phyloP scores from a whole-genome alignment of 2,329 filamentous ascomycete species.

The Aureobasidium sp. region DNA sequence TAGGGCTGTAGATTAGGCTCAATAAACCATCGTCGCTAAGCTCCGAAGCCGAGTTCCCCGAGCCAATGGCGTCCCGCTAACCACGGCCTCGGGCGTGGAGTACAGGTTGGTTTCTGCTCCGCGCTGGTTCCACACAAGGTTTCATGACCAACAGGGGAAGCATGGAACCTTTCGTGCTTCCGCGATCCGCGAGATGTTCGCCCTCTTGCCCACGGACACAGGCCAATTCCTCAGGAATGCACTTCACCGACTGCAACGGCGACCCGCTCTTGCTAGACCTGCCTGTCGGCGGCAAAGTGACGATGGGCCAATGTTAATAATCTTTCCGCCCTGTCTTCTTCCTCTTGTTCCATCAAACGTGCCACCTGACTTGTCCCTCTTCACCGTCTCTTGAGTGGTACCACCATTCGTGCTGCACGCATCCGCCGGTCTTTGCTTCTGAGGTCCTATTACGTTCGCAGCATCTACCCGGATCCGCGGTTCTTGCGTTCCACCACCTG shows the following conservation, averaged over 20 bases:
- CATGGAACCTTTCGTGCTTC: slow-evolving; percentile 14
- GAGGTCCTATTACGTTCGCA: slow-evolving; percentile 4
- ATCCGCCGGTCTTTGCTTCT: slow-evolving; percentile 5
- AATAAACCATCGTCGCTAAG: not conserved
- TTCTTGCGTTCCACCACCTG: not conserved
- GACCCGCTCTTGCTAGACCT: slow-evolving; percentile 7
- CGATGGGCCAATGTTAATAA: not conserved
- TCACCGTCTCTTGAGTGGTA: slow-evolving; percentile 9
- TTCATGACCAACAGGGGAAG: slow-evolving; percentile 16
- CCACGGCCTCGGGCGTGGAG: slow-evolving; percentile 6
- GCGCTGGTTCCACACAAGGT: slow-evolving; percentile 15
- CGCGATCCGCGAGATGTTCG: slow-evolving; percentile 12
- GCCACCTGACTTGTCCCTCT: slow-evolving; percentile 9
- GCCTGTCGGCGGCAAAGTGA: slow-evolving; percentile 7
- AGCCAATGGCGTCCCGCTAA: slow-evolving; percentile 6
- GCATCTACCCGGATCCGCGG: slow-evolving; percentile 10
- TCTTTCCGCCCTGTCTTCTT: slow-evolving; percentile 9
- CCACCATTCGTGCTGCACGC: not conserved
- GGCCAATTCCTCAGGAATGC: slow-evolving; percentile 12
- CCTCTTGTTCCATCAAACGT: slow-evolving; percentile 1
- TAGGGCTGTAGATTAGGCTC: slow-evolving; percentile 15
- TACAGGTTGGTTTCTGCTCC: slow-evolving; percentile 8
- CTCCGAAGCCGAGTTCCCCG: slow-evolving; percentile 4
- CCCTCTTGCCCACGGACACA: slow-evolving; percentile 4
- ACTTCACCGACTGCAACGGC: slow-evolving; percentile 15